A percentile compares a stretch with the other conserved stretches of the same genome.
Conservation (phyloP, 2,329 filamentous ascomycete genomes). For the Apiospora marii region DNA sequence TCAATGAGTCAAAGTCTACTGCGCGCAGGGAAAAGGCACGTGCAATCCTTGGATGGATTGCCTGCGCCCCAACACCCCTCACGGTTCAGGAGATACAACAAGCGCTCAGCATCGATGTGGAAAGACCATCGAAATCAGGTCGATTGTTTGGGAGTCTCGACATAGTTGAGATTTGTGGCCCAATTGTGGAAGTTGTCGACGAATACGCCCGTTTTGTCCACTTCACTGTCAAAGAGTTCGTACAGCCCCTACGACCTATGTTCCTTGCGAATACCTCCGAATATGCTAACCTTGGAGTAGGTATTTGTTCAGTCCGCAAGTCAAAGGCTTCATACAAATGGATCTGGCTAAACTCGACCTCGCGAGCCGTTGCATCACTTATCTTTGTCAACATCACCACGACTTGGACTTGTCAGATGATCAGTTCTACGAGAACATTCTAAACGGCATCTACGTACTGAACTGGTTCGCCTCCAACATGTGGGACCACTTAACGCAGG, state of each 20-base stretch:
- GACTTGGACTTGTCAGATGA: not conserved
- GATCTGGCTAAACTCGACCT: slow-evolving; percentile 20
- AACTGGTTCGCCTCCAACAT: not conserved
- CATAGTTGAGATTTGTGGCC: slow-evolving; percentile 38
- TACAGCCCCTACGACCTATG: not conserved
- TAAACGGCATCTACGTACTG: slow-evolving; percentile 10
- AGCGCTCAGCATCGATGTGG: slow-evolving; percentile 26
- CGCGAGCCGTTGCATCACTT: slow-evolving; percentile 19
- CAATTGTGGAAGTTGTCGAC: slow-evolving; percentile 41
- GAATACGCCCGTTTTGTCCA: slow-evolving; percentile 42
- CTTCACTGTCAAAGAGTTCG: slow-evolving; percentile 43
- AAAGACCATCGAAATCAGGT: not conserved
- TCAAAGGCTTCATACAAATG: slow-evolving; percentile 26
- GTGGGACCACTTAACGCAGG: not conserved
- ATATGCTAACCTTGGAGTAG: not conserved
- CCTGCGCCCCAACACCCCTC: slow-evolving; percentile 32
- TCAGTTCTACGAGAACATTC: slow-evolving; percentile 13
- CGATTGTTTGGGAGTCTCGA: slow-evolving; percentile 26
- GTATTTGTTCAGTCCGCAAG: slow-evolving; percentile 27
- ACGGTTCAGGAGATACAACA: slow-evolving; percentile 34
- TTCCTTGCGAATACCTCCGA: slow-evolving; percentile 13
- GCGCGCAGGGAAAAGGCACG: slow-evolving; percentile 26
- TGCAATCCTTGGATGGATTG: slow-evolving; percentile 35
- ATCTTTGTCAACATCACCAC: slow-evolving; percentile 19
- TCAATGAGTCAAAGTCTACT: slow-evolving; percentile 27